These are phyloP conservation scores for Salvia sclarea DNA, from an alignment of 305 asterid genomes.

Conservation along the genomic window DNA sequence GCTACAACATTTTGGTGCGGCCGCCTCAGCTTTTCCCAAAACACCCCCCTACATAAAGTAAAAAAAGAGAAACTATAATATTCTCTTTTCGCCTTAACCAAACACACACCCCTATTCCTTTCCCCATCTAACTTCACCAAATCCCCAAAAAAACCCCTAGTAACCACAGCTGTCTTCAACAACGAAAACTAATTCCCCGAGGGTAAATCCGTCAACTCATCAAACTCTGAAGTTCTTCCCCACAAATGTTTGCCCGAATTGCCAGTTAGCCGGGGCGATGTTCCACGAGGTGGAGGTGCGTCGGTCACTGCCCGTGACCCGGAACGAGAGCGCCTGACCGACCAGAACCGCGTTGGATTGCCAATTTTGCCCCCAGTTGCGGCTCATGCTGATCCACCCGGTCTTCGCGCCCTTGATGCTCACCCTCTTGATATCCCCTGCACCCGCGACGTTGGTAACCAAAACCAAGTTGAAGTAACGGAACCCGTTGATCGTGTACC, in stretches of 20 bases:
- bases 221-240: slow-evolving; percentile 82
- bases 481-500: slow-evolving; percentile 77
- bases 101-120: slow-evolving; percentile 5
- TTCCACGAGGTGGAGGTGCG: slow-evolving; percentile 81
- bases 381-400: slow-evolving; percentile 67
- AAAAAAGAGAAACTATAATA: slow-evolving; percentile 27
- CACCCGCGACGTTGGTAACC: slow-evolving; percentile 76
- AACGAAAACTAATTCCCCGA: slow-evolving; percentile 8
- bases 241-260: slow-evolving; percentile 75
- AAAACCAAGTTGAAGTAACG: slow-evolving; percentile 64
- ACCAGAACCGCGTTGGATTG: slow-evolving; percentile 51
- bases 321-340: slow-evolving; percentile 76
- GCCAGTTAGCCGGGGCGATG: slow-evolving; percentile 67
- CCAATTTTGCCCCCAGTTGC: slow-evolving; percentile 97
- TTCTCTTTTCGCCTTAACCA: slow-evolving; percentile 24
- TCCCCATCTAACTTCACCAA: neutral
- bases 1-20: slow-evolving; percentile 46
- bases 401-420: slow-evolving; percentile 60
- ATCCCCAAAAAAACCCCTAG: slow-evolving; percentile 38
- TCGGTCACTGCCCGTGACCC: slow-evolving; percentile 67
- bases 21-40: slow-evolving; percentile 48
- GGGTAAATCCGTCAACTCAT: slow-evolving; percentile 14
- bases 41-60: neutral
- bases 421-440: slow-evolving; percentile 60
- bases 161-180: slow-evolving; percentile 33